Base-by-base conservation (phyloP, 129 eudicot genomes). In the Cynara cardunculus region DNA sequence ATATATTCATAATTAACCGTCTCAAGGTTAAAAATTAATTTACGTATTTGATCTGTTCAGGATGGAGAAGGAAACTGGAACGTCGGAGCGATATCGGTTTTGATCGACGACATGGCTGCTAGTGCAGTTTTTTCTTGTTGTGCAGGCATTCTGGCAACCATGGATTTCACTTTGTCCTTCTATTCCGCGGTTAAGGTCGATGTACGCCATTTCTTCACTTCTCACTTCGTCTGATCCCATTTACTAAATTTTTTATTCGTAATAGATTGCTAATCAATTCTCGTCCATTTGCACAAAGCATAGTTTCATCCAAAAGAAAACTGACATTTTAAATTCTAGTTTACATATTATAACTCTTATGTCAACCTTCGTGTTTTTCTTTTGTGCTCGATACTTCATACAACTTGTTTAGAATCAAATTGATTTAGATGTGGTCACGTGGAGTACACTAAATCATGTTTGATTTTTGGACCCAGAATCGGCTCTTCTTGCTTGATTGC, bases 101-200 rank as follows among this genome's bases (percentile, higher is more conserved):
- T 82, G 81, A 82, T 82, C 32, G 82, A 82, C 49, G 73, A 14
- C 8, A 68, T 82, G 46, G 61, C 82, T 7, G 82, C 82, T 62
- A 82, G 74, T 71, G 82, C 78, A 0, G 77, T 76, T 65, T 37
- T 83, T 21, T 83, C 82, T 9, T 56, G 22, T 8, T 26, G 66
- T 21, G 67, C 82, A 22, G 77, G 78, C 8, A n/a, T 56, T 30
- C 59, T 53, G 46, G 86, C 86, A 26, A 77, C 78, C 7, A 35
- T 77, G 22, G 82, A 83, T 32, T 83, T n/a, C 74, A 83, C 72
- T 8, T 28, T 83, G 72, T 77, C 78, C 0, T 83, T 53, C 62
- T 77, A 83, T 66, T 71, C 86, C 4, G 21, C 74, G 2, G 82
- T 11, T 61, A 62, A 65, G 53, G 77, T 83, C 59, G 66, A 71